Evolutionary conservation across 2,329 filamentous ascomycete genomes (phyloP), one percentile per base, ranked within the genome.

Genomic region (Ophiognomonia clavigignenti-juglandacearum): DNA sequence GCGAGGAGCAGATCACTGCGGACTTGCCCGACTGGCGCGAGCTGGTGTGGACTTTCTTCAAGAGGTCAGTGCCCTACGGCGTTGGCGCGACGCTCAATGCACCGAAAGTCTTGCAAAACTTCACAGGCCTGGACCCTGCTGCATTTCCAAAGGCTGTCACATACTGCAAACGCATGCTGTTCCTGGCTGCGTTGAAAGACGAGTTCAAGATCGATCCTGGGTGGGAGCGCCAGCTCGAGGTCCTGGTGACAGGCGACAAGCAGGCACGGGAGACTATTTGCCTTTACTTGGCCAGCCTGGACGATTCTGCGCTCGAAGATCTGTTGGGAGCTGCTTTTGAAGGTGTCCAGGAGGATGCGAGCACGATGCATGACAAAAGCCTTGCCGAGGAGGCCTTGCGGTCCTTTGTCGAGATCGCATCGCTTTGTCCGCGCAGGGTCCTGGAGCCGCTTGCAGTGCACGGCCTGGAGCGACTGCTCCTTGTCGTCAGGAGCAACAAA

Each of bases 211-310:
- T 89, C 20, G 85, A 92, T 55, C 82, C 85, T 38, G 87, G 92
- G 53, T 97, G 93, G 93, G 86, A 90, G 61, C 75, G 83, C 38
- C 85, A 86, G 55, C 72, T 97, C 3, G 86, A 91, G 55, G 79
- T 82, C 1, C 74, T 85, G 6, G 73, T 93, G 24, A 77, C 82
- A 34, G 86, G 84, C 5, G 86, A 92, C 58, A 74, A 85, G 48
- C 69, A 74, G 38, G 80, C 81, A 10, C 77, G 88, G 34, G 64
- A 74, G 22, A 73, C 74, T 6, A 73, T 90, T 46, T 77, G 74
- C 45, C 58, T 60, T 1, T 80, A 84, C 52, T 59, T 86, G 48
- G 57, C 66, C 45, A 62, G 57, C 35, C 55, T 68, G 1, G 67
- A 75, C 22, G 58, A 62, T 14, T 60, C 62, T 2, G 60, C 62